Percentiles rank a stretch among this genome's conserved stretches.
Conservation (phyloP, 108 stramenopile genomes). For the Parmales sp. region DNA sequence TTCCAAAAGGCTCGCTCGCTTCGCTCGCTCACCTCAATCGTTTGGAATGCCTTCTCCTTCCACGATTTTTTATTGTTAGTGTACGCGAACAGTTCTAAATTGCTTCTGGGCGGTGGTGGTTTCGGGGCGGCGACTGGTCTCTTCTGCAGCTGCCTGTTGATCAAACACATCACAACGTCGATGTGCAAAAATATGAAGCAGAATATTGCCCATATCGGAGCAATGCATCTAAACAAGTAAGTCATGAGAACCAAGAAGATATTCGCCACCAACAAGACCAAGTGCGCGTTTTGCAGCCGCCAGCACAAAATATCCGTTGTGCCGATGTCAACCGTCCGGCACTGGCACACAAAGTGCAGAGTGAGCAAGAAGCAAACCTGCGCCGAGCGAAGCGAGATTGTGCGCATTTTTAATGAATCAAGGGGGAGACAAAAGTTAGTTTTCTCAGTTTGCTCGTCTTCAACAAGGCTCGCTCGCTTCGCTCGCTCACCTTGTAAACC, state of each 20-base stretch:
- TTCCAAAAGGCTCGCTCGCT: background rate
- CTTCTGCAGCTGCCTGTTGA: background rate
- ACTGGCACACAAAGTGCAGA: background rate
- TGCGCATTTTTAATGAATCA: too few relatives aligned
- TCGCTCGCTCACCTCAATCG: background rate
- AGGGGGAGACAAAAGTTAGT: too few relatives aligned
- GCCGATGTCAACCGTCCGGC: slow-evolving; percentile 7
- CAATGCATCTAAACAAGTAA: background rate
- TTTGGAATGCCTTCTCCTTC: slow-evolving; percentile 10
- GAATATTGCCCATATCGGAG: background rate
- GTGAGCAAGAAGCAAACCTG: background rate
- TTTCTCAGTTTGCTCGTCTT: too few relatives aligned
- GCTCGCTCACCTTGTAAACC: slow-evolving; percentile 11
- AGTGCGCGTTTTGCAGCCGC: background rate
- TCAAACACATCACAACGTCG: background rate
- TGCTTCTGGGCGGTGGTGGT: background rate
- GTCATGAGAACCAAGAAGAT: background rate
- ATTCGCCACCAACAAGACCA: background rate
- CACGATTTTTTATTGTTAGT: slow-evolving; percentile 6
- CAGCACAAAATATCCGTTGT: background rate
- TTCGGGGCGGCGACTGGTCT: background rate
- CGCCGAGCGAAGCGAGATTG: too few relatives aligned
- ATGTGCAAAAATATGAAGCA: slow-evolving; percentile 2
- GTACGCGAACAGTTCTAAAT: slow-evolving; percentile 5
- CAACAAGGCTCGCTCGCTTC: too few relatives aligned